Evolutionary conservation across 768 basidiomycete genomes (phyloP).

Genomic region (Mycena galericulata): DNA sequence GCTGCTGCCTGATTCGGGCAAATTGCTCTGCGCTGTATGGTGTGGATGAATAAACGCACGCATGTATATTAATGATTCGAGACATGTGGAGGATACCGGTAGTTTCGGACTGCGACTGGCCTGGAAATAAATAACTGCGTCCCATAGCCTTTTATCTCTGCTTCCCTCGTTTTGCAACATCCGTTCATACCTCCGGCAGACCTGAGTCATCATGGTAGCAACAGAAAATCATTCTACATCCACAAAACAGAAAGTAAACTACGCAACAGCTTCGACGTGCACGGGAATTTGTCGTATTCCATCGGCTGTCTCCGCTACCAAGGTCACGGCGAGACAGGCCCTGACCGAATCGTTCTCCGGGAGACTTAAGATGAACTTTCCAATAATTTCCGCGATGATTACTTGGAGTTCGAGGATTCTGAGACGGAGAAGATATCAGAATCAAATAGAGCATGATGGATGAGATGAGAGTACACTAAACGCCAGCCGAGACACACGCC

Average conservation of each 20-base stretch:
- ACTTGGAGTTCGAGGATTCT: slow-evolving; percentile 33
- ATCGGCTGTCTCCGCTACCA: no score
- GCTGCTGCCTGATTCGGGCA: slow-evolving; percentile 19
- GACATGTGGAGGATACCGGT: slow-evolving; percentile 14
- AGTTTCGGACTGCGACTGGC: slow-evolving; percentile 17
- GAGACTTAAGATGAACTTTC: no score
- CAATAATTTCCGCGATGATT: slow-evolving; percentile 27
- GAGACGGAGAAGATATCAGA: no score
- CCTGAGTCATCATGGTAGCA: no score
- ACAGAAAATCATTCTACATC: no score
- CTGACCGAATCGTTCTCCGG: no score
- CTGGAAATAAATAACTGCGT: slow-evolving; percentile 20
- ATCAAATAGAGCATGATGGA: background rate
- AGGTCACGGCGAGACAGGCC: no score
- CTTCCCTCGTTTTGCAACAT: no score
- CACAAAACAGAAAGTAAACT: no score
- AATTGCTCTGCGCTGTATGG: slow-evolving; percentile 14
- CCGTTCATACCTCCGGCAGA: no score
- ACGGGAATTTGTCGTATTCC: slow-evolving; percentile 6
- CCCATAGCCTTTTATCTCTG: no score
- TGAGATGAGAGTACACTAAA: slow-evolving; percentile 25
- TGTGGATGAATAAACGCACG: slow-evolving; percentile 16
- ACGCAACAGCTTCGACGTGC: slow-evolving; percentile 3
- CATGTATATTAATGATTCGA: slow-evolving; percentile 23
- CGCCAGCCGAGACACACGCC: slow-evolving; percentile 24